Conservation (phyloP, 768 basidiomycete species). For the Russula virescens region DNA sequence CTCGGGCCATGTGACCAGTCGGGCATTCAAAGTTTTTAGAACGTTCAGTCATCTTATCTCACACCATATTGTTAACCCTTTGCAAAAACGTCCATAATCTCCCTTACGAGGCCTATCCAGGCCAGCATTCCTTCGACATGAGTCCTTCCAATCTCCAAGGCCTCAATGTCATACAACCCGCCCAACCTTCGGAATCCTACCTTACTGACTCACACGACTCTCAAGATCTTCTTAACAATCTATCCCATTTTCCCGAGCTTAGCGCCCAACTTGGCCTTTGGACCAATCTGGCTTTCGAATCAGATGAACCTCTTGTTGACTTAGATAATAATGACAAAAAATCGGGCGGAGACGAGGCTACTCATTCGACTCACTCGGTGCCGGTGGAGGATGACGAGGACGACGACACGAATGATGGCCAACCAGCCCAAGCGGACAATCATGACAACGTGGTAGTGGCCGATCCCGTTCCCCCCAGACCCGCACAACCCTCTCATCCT, state of each 20-base stretch:
- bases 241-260: slow-evolving; percentile 66
- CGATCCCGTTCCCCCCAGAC: slow-evolving; percentile 35
- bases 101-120: neutral
- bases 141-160: slow-evolving; percentile 64
- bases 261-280: slow-evolving; percentile 75
- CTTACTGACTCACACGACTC: slow-evolving; percentile 36
- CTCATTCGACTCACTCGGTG: slow-evolving; percentile 22
- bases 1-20: neutral
- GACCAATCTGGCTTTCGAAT: slow-evolving; percentile 77
- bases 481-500: slow-evolving; percentile 29
- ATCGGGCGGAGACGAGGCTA: slow-evolving; percentile 16
- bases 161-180: slow-evolving; percentile 70
- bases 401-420: slow-evolving; percentile 22
- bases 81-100: neutral
- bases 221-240: slow-evolving; percentile 56
- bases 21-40: neutral
- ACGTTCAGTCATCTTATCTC: neutral
- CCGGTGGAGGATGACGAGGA: slow-evolving; percentile 36
- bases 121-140: slow-evolving; percentile 35
- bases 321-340: slow-evolving; percentile 32
- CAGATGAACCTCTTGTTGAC: slow-evolving; percentile 55
- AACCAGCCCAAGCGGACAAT: slow-evolving; percentile 42
- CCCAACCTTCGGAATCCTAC: slow-evolving; percentile 36
- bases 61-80: neutral
- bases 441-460: slow-evolving; percentile 56